Evolutionary conservation across 768 basidiomycete species (phyloP), one percentile per base, ranked within the genome.

Genomic region (Agaricus sinodeliciosus): DNA sequence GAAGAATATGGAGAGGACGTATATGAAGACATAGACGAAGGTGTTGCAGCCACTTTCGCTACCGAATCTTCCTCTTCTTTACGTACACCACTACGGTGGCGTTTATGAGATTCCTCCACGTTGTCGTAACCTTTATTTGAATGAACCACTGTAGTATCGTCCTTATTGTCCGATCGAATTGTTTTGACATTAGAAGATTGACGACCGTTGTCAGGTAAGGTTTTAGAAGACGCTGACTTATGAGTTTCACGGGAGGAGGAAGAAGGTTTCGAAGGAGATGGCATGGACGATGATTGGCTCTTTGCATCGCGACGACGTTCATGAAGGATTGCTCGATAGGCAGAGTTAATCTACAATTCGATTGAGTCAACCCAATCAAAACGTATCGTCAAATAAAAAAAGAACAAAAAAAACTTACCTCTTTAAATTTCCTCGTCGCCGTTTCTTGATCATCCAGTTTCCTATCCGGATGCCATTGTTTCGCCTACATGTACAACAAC

Each of bases 381-480:
- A 3, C 22, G 22, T 22, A 22, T 22, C 19, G 47, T 27, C 13
- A 35, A 25, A 19, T 15, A 4, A 51, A 37, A n/a, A 18, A 25
- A 8, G 6, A 15, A 22, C 22, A 43, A 1, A 12, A 26, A 9
- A 9, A 22, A 41, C 27, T 22, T 31, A 51, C 48, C 34, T 44
- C 42, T 43, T 35, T 44, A 19, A 51, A 51, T 15, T 42, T 43
- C 16, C 35, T 45, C 34, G 41, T 49, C 31, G 54, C 42, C 6
- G 27, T 55, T 35, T 55, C 54, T 26, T 48, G 47, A 11, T 43
- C 47, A 35, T 55, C 34, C 8, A 49, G 40, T 11, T 35, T 55
- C 31, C 50, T 43, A 31, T 51, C 50, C 19, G 50, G 50, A 51
- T 51, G 50, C 50, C 50, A 51, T 13, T 44, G 43, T 22, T 51